These are phyloP conservation scores for Fusarium caatingaense DNA, from an alignment of 2,329 filamentous ascomycete genomes.

Conservation along the genomic window DNA sequence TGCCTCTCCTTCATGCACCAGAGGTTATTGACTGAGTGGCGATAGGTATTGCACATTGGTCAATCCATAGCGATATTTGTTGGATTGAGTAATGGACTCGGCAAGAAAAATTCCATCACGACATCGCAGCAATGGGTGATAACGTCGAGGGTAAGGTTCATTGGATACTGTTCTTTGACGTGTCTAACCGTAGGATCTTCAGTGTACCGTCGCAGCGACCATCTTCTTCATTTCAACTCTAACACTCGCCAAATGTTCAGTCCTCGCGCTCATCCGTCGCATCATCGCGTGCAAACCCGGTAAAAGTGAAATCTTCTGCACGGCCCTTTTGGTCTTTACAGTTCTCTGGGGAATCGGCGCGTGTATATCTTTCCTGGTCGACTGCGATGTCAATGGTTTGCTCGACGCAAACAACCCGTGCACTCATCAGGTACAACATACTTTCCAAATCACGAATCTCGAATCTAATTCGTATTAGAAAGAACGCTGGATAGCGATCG, in stretches of 20 bases:
- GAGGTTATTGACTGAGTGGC: background rate
- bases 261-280: slow-evolving; percentile 38
- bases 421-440: slow-evolving; percentile 24
- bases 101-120: slow-evolving; percentile 36
- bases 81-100: slow-evolving; percentile 22
- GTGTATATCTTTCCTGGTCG: slow-evolving; percentile 19
- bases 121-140: slow-evolving; percentile 22
- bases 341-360: slow-evolving; percentile 22
- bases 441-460: accelerated
- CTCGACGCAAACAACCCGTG: slow-evolving; percentile 23
- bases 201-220: slow-evolving; percentile 25
- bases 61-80: slow-evolving; percentile 37
- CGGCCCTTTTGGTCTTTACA: slow-evolving; percentile 19
- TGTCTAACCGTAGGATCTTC: background rate
- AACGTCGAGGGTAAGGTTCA: slow-evolving; percentile 17
- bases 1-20: background rate
- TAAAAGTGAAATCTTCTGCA: slow-evolving; percentile 22
- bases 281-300: slow-evolving; percentile 37
- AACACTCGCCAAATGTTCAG: slow-evolving; percentile 29
- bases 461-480: background rate
- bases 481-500: slow-evolving; percentile 25
- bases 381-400: slow-evolving; percentile 10
- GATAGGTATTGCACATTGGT: slow-evolving; percentile 26
- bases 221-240: slow-evolving; percentile 24
- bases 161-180: accelerated